Conservation (phyloP, 495 filamentous ascomycete species). For the Penicillium bovifimosum region DNA sequence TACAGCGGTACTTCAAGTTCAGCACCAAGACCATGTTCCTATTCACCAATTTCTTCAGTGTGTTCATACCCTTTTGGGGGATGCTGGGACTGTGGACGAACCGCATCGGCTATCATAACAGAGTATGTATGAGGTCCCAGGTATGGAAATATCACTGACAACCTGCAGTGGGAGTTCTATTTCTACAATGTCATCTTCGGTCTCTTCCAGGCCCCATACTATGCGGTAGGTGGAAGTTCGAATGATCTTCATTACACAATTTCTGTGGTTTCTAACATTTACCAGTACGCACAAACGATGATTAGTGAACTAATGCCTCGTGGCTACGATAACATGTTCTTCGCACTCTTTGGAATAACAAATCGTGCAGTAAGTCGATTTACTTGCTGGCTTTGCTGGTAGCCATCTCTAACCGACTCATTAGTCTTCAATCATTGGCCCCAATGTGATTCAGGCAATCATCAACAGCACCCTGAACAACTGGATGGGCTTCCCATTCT, state of each 20-base stretch:
- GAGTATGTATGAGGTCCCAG: slow-evolving; percentile 17
- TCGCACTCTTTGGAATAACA: slow-evolving; percentile 48
- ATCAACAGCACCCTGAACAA: slow-evolving; percentile 44
- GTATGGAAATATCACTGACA: slow-evolving; percentile 1
- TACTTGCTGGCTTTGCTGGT: not conserved
- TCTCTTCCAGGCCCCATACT: slow-evolving; percentile 47
- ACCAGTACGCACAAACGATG: slow-evolving; percentile 49
- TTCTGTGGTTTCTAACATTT: not conserved
- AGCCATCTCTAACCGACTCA: not conserved
- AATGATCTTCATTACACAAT: not conserved
- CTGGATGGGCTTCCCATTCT: slow-evolving; percentile 49
- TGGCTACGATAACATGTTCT: slow-evolving; percentile 51
- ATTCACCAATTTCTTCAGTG: slow-evolving; percentile 44
- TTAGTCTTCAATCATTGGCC: slow-evolving; percentile 47
- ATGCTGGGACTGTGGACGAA: slow-evolving; percentile 47
- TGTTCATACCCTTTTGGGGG: slow-evolving; percentile 47
- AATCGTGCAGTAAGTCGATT: slow-evolving; percentile 41
- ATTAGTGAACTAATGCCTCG: slow-evolving; percentile 47
- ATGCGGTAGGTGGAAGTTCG: slow-evolving; percentile 29
- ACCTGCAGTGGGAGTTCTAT: slow-evolving; percentile 42
- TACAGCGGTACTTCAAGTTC: slow-evolving; percentile 45
- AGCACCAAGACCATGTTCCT: slow-evolving; percentile 47
- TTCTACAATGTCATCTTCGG: slow-evolving; percentile 48
- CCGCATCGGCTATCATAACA: slow-evolving; percentile 43
- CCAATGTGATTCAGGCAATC: slow-evolving; percentile 47